phyloP scores from a whole-genome alignment of 2,329 filamentous ascomycete genomes.

The Zasmidium angulare region DNA sequence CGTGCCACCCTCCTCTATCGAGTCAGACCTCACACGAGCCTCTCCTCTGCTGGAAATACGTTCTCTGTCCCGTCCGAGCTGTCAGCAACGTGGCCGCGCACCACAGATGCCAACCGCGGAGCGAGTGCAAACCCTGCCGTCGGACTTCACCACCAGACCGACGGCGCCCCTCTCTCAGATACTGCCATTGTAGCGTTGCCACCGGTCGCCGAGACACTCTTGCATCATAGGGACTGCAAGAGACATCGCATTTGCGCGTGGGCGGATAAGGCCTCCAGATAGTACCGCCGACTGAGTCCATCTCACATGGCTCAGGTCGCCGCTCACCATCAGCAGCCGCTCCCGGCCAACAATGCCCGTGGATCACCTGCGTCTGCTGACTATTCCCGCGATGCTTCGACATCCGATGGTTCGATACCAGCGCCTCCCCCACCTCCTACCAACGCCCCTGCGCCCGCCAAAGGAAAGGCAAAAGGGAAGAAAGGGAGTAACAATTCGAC shows the following conservation, averaged over 20 bases:
- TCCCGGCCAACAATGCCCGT: conserved; percentile 23
- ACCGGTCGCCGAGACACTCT: neutral
- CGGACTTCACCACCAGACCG: conserved; percentile 9
- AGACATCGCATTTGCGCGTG: neutral
- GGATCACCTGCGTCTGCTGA: conserved; percentile 33
- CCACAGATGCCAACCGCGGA: conserved; percentile 3
- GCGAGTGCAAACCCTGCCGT: conserved; percentile 16
- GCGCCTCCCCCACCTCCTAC: conserved; percentile 41
- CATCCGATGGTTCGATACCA: conserved; percentile 35
- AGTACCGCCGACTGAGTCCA: neutral
- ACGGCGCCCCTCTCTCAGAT: conserved; percentile 1
- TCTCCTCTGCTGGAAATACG: neutral
- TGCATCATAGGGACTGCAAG: neutral
- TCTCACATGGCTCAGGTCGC: conserved; percentile 35
- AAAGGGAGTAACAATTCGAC: conserved; percentile 60
- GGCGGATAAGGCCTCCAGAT: neutral
- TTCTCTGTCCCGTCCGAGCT: neutral
- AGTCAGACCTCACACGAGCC: neutral
- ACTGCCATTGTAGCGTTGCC: neutral
- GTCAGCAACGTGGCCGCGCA: neutral
- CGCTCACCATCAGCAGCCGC: conserved; percentile 30
- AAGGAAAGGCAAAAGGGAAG: conserved; percentile 70
- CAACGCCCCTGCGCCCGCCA: conserved; percentile 49
- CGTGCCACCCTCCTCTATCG: neutral
- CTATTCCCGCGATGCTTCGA: conserved; percentile 31